Percentiles rank a stretch among this genome's conserved stretches.
Conservation (phyloP, 2,329 filamentous ascomycete species). For the Leptosphaerulina australis region DNA sequence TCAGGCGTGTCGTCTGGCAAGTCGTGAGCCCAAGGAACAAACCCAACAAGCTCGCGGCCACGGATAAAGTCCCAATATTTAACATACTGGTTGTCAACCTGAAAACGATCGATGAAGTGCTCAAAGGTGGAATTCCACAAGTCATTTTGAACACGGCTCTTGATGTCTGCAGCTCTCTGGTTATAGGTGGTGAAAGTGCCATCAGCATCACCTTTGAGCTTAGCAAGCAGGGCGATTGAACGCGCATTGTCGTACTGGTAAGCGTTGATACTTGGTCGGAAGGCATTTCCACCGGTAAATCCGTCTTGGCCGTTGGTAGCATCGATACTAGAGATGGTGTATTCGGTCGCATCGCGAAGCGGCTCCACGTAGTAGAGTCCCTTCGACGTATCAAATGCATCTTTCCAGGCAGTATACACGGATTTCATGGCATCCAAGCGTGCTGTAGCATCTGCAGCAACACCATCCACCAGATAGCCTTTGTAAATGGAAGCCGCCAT, state of each 20-base stretch:
- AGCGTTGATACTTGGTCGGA: conserved; percentile 54
- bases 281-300: conserved; percentile 50
- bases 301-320: conserved; percentile 50
- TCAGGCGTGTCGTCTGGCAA: conserved; percentile 49
- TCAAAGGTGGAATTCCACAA: conserved; percentile 54
- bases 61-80: conserved; percentile 51
- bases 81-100: conserved; percentile 49
- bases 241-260: conserved; percentile 54
- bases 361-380: conserved; percentile 53
- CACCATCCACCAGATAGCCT: conserved; percentile 53
- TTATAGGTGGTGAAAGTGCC: conserved; percentile 23
- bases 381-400: conserved; percentile 50
- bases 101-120: conserved; percentile 54
- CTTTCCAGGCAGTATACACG: conserved; percentile 49
- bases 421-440: conserved; percentile 47
- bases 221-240: conserved; percentile 51
- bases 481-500: conserved; percentile 52
- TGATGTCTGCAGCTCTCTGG: conserved; percentile 44
- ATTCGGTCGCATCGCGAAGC: conserved; percentile 53
- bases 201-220: conserved; percentile 31
- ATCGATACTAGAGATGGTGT: conserved; percentile 54
- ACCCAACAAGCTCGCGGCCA: conserved; percentile 53
- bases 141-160: conserved; percentile 46
- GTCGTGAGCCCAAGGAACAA: conserved; percentile 53
- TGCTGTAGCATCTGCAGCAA: conserved; percentile 37